Conservation (phyloP, 1,284 basidiomycete species). For the Irpex lacteus region DNA sequence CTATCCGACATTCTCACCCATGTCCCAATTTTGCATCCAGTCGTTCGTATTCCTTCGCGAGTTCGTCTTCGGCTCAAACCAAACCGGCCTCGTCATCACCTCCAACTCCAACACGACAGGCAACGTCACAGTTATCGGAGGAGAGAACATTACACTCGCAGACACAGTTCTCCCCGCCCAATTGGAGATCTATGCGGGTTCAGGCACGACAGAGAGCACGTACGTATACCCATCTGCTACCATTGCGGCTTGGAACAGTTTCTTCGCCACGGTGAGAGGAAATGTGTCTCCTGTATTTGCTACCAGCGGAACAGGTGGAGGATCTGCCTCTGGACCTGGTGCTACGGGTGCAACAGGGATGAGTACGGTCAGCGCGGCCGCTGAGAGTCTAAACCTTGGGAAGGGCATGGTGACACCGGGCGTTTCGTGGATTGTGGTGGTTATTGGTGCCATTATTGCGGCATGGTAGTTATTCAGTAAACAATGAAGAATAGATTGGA, state of each 20-base stretch:
- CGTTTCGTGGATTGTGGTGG: too few species aligned
- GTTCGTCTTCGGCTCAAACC: constrained; percentile 28
- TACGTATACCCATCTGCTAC: constrained; percentile 10
- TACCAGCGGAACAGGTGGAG: not conserved
- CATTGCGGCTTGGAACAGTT: constrained; percentile 12
- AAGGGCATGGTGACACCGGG: too few species aligned
- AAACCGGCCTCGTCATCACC: constrained; percentile 23
- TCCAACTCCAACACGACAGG: not conserved
- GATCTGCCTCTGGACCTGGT: not conserved
- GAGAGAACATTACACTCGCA: constrained; percentile 1
- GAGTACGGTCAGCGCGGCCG: too few species aligned
- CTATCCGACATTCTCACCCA: not conserved
- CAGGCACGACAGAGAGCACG: constrained; percentile 8
- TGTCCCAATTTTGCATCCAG: constrained; percentile 4
- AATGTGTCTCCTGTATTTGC: not conserved
- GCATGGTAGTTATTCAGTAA: too few species aligned
- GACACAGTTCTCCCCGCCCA: constrained; percentile 4
- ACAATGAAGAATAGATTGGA: too few species aligned
- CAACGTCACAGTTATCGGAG: constrained; percentile 6
- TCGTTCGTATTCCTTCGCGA: constrained; percentile 28
- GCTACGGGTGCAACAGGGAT: too few species aligned
- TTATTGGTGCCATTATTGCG: too few species aligned
- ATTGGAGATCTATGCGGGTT: constrained; percentile 7
- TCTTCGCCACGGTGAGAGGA: constrained; percentile 2
- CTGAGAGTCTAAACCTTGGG: too few species aligned